Conservation (phyloP, 169 alveolate genomes). For the Cryptosporidium baileyi region DNA sequence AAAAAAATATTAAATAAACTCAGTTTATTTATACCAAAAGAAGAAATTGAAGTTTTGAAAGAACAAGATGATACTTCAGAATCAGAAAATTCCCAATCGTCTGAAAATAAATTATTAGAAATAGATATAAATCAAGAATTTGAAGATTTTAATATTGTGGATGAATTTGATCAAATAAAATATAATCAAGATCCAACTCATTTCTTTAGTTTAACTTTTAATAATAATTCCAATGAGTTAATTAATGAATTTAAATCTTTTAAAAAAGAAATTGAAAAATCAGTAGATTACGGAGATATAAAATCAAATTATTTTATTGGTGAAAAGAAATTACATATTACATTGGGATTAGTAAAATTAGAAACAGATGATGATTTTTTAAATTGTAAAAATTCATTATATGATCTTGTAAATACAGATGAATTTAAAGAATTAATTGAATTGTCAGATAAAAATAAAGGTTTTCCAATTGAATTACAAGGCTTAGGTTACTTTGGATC, state of each 20-base stretch:
- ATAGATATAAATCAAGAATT: no score
- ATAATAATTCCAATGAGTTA: not conserved
- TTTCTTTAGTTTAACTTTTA: conserved; percentile 44
- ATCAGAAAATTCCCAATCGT: no score
- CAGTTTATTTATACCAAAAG: no score
- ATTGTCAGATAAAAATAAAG: not conserved
- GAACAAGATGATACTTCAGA: no score
- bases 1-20: no score
- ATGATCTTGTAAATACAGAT: not conserved
- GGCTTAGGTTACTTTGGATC: conserved; percentile 44
- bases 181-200: conserved; percentile 24
- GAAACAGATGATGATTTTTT: conserved; percentile 9
- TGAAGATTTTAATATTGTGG: no score
- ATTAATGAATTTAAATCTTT: conserved; percentile 1
- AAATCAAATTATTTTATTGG: conserved; percentile 29
- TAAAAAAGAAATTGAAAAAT: not conserved
- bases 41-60: no score
- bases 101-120: no score
- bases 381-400: not conserved
- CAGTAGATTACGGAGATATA: conserved; percentile 34
- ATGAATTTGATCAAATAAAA: not conserved
- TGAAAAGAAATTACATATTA: conserved; percentile 30
- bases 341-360: conserved; percentile 34
- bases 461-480: conserved; percentile 4
- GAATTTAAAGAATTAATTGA: not conserved